Conservation (phyloP, 1,139 yeast genomes). For the Taphrina wiesneri region DNA sequence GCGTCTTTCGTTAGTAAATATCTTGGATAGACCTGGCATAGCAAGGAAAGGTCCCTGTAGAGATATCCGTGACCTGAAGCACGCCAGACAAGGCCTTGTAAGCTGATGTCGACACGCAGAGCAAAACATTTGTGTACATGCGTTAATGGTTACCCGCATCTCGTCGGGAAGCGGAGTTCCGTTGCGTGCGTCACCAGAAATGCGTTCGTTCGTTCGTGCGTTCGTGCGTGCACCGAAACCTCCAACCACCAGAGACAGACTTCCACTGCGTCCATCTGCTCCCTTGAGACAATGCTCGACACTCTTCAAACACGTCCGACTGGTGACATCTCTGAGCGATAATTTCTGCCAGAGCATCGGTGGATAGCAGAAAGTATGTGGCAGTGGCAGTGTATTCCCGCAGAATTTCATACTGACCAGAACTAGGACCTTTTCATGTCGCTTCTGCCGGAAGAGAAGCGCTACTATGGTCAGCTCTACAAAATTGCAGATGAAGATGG, state of each 20-base stretch:
- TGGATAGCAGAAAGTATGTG: background rate
- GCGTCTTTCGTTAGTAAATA: no score
- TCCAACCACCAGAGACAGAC: background rate
- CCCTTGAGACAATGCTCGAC: background rate
- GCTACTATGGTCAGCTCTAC: conserved; percentile 71
- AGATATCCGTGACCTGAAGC: no score
- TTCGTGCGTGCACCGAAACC: background rate
- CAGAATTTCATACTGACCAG: background rate
- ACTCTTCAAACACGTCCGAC: no score
- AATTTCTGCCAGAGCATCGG: no score
- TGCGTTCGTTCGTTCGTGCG: background rate
- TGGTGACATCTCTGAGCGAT: background rate
- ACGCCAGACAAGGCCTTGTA: no score
- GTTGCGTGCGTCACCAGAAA: background rate
- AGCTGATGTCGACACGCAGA: no score
- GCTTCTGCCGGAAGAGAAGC: conserved; percentile 77
- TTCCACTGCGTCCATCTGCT: no score
- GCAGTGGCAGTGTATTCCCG: background rate
- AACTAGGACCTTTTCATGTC: conserved; percentile 30
- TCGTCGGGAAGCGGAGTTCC: conserved; percentile 1
- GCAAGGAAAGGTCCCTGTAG: no score
- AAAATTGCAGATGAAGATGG: conserved; percentile 75
- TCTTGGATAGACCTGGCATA: no score
- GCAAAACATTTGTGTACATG: background rate
- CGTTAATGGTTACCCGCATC: background rate